A percentile compares a stretch with the other conserved stretches of the same genome.
Evolutionary conservation across 2,329 filamentous ascomycete species (phyloP).

Genomic region (Sporothrix brunneoviolacea): DNA sequence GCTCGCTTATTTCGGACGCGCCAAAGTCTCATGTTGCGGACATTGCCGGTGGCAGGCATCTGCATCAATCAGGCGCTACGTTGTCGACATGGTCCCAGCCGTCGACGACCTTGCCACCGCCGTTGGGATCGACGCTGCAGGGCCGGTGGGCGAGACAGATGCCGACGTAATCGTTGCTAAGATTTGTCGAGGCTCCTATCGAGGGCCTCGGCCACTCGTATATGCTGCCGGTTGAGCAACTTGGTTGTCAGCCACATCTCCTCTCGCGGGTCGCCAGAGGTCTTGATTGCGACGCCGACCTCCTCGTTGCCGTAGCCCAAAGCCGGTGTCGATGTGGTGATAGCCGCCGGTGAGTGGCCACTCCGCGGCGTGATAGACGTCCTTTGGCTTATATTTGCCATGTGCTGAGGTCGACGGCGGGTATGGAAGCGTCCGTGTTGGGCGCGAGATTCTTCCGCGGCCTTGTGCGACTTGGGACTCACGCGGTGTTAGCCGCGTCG

Average conservation of each 20-base stretch:
- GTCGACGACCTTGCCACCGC: slow-evolving; percentile 8
- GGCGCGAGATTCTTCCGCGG: slow-evolving; percentile 55
- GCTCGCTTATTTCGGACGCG: slow-evolving; percentile 22
- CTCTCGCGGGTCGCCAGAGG: slow-evolving; percentile 13
- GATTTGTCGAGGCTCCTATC: slow-evolving; percentile 15
- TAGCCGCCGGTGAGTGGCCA: slow-evolving; percentile 13
- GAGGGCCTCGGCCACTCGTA: slow-evolving; percentile 13
- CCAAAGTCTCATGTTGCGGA: slow-evolving; percentile 16
- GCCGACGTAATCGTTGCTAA: slow-evolving; percentile 15
- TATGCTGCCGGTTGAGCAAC: slow-evolving; percentile 15
- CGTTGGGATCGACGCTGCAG: slow-evolving; percentile 5
- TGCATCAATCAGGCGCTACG: slow-evolving; percentile 16
- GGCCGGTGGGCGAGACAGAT: slow-evolving; percentile 17
- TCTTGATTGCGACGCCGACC: slow-evolving; percentile 14
- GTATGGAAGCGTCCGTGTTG: slow-evolving; percentile 72
- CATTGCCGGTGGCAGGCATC: slow-evolving; percentile 14
- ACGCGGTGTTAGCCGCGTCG: too few relatives aligned
- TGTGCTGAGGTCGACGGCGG: slow-evolving; percentile 68
- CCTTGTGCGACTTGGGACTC: background rate
- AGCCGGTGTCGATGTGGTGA: slow-evolving; percentile 17
- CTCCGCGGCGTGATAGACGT: slow-evolving; percentile 12
- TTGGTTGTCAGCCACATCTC: slow-evolving; percentile 18
- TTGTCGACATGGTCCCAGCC: slow-evolving; percentile 13
- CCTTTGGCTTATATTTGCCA: slow-evolving; percentile 56
- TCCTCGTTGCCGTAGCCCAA: slow-evolving; percentile 17